These are phyloP conservation scores for Colletotrichum euphorbiae DNA, from an alignment of 2,329 filamentous ascomycete genomes.

Conservation along the genomic window DNA sequence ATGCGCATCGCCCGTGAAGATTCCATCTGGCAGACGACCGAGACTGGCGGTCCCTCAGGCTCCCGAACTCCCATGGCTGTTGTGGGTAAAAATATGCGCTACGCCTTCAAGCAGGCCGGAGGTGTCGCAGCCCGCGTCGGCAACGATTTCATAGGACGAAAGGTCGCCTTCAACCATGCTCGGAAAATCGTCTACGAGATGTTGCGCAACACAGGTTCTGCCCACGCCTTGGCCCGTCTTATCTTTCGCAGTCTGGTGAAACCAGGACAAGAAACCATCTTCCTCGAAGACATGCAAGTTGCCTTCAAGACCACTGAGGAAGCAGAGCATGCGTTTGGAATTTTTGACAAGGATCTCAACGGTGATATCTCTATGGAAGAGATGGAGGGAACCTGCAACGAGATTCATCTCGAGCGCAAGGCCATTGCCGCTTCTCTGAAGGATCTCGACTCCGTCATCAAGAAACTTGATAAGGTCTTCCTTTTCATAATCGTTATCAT, in stretches of 20 bases:
- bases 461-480: conserved; percentile 89
- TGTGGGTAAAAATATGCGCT: conserved; percentile 79
- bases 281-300: conserved; percentile 79
- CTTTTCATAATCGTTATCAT: conserved; percentile 87
- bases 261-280: conserved; percentile 80
- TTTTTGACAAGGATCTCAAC: conserved; percentile 97
- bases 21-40: conserved; percentile 58
- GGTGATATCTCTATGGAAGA: conserved; percentile 97
- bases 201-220: conserved; percentile 76
- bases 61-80: conserved; percentile 79
- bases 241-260: conserved; percentile 87
- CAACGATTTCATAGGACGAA: conserved; percentile 89
- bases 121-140: conserved; percentile 88
- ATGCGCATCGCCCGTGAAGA: conserved; percentile 72
- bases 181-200: conserved; percentile 86
- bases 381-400: conserved; percentile 90
- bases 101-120: conserved; percentile 82
- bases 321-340: conserved; percentile 86
- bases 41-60: conserved; percentile 63
- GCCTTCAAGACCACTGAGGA: conserved; percentile 88
- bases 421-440: conserved; percentile 95
- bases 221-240: conserved; percentile 86
- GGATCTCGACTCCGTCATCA: conserved; percentile 92
- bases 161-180: conserved; percentile 78
- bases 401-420: conserved; percentile 94